Base-by-base conservation (phyloP, 2,329 filamentous ascomycete species). In the Colletotrichum kahawae region DNA sequence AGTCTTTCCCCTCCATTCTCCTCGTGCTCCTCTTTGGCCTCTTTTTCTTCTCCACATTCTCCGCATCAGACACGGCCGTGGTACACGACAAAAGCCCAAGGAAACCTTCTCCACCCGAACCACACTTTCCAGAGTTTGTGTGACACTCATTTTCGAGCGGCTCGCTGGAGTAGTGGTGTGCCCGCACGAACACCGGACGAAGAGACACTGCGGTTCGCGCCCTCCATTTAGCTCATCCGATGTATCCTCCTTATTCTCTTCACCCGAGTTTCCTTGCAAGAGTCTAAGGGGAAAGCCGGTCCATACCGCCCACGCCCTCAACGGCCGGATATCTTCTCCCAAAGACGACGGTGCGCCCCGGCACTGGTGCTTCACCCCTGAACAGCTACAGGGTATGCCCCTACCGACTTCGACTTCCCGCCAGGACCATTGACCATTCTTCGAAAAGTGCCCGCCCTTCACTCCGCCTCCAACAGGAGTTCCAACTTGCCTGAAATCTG, bases 61-160 rank as follows among this genome's bases (percentile, higher is more conserved):
- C 72, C 72, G 72, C 72, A 75, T 72, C 21, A 33, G 13, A 71
- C 71, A 62, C 60, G 56, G 63, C 63, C 71, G 56, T 51, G 56
- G 63, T 63, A 75, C 69, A 72, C 69, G 56, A 36, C 21, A 16
- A 54, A 57, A 67, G 21, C n/a, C 54, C 54, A 43, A 64, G 14
- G 68, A 36, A 66, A 71, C 72, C 69, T 72, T 67, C 63, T 71
- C 69, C 72, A 68, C 72, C 56, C n/a, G 54, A 74, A 75, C 69
- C 48, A 51, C 67, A 67, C 57, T 31, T 72, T 57, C 27, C 38
- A 74, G 14, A 54, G 67, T 70, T 66, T 74, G 71, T 70, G 67
- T 70, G 34, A 70, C 67, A 31, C 38, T 70, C 59, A 64, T 64
- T 64, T 70, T 33, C 21, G 36, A 63, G 54, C 29, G 67, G 21